Conservation (phyloP, 1,284 basidiomycete species). For the Ganoderma multipileum region DNA sequence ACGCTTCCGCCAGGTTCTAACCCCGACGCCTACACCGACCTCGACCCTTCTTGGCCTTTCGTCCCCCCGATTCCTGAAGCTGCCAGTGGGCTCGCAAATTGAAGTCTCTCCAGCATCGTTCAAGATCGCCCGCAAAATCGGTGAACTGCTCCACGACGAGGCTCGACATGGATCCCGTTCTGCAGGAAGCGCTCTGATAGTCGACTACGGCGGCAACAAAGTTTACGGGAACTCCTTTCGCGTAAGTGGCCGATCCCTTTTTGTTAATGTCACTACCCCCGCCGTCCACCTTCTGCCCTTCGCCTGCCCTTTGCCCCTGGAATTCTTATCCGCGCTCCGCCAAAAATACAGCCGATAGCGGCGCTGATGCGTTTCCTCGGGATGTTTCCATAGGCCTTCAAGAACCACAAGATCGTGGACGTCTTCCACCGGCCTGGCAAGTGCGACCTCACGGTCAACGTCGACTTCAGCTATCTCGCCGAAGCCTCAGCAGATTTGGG, state of each 20-base stretch:
- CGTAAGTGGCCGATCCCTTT: slow-evolving; percentile 50
- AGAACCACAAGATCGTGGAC: slow-evolving; percentile 86
- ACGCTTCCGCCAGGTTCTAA: slow-evolving; percentile 72
- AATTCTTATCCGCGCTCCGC: background rate
- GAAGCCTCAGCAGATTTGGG: slow-evolving; percentile 77
- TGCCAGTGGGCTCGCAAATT: slow-evolving; percentile 74
- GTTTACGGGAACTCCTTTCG: slow-evolving; percentile 82
- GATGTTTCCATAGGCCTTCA: slow-evolving; percentile 74
- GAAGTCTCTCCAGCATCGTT: slow-evolving; percentile 83
- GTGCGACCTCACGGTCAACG: slow-evolving; percentile 94
- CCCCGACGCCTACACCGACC: slow-evolving; percentile 66
- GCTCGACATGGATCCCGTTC: slow-evolving; percentile 29
- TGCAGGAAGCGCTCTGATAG: slow-evolving; percentile 83
- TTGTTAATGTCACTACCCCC: background rate
- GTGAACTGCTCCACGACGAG: slow-evolving; percentile 58
- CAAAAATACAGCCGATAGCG: slow-evolving; percentile 81
- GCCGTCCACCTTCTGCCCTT: background rate
- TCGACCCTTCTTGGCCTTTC: slow-evolving; percentile 73
- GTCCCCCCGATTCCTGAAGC: slow-evolving; percentile 70
- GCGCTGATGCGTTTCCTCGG: slow-evolving; percentile 33
- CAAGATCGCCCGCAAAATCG: slow-evolving; percentile 71
- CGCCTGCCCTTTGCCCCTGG: background rate
- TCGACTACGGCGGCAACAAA: slow-evolving; percentile 90
- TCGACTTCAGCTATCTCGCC: slow-evolving; percentile 91
- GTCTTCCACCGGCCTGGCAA: slow-evolving; percentile 87